Conservation (phyloP, 495 filamentous ascomycete genomes). For the Ramalina intermedia region DNA sequence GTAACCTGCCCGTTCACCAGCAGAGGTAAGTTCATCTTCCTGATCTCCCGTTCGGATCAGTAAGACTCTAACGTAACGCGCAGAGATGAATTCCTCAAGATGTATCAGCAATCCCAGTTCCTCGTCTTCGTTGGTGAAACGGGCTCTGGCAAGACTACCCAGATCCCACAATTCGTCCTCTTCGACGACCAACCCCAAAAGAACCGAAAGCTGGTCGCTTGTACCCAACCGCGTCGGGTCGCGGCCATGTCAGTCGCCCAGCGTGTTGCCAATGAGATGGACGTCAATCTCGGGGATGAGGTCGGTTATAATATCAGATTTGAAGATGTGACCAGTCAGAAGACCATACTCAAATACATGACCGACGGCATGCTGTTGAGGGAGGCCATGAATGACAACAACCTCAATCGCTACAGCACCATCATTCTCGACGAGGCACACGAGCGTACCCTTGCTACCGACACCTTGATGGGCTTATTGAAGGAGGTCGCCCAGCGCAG, state of each 20-base stretch:
- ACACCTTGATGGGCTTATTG: conserved; percentile 89
- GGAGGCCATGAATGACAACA: conserved; percentile 95
- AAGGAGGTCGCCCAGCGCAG: conserved; percentile 70
- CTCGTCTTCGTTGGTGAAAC: conserved; percentile 98
- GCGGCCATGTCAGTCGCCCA: conserved; percentile 98
- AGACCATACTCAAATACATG: conserved; percentile 98
- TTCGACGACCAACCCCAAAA: conserved; percentile 90
- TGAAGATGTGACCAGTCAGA: conserved; percentile 82
- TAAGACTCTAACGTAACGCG: conserved; percentile 6
- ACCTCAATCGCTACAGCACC: conserved; percentile 81
- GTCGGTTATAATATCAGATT: conserved; percentile 99
- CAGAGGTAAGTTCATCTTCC: conserved; percentile 48
- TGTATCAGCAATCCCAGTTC: conserved; percentile 87
- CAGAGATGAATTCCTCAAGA: conserved; percentile 81
- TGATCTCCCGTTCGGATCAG: neutral
- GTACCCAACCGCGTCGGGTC: conserved; percentile 94
- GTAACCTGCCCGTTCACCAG: conserved; percentile 76
- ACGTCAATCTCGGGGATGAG: conserved; percentile 84
- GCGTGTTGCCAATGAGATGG: conserved; percentile 94
- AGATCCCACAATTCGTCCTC: conserved; percentile 95
- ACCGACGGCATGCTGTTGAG: conserved; percentile 98
- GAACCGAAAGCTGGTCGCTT: conserved; percentile 78
- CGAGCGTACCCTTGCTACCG: conserved; percentile 88
- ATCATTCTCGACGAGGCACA: conserved; percentile 98
- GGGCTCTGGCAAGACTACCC: conserved; percentile 96